Evolutionary conservation across 306 rosid genomes (phyloP).

Genomic region (Coriaria nepalensis): DNA sequence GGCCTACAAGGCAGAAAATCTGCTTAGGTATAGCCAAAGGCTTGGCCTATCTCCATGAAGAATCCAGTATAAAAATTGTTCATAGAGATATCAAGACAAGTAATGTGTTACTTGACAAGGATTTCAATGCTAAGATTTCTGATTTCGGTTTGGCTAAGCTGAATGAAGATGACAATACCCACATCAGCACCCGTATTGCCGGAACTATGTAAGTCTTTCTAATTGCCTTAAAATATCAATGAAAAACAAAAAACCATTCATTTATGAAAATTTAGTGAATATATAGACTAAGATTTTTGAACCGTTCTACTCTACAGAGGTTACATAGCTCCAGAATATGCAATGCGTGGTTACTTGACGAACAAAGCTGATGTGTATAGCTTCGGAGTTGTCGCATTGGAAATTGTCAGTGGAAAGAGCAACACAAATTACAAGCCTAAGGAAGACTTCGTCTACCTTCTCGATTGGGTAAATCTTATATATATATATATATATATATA

Average conservation of each 20-base stretch:
- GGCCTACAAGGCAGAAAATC: constrained; percentile 80
- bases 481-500: too few species aligned
- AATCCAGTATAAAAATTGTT: constrained; percentile 68
- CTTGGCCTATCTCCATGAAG: constrained; percentile 81
- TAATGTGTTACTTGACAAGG: constrained; percentile 84
- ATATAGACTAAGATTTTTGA: neutral
- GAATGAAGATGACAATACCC: constrained; percentile 74
- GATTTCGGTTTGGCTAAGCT: constrained; percentile 98
- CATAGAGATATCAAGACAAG: constrained; percentile 93
- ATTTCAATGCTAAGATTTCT: constrained; percentile 73
- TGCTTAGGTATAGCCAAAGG: constrained; percentile 88
- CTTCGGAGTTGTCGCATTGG: constrained; percentile 84
- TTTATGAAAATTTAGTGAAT: too few species aligned
- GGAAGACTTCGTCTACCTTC: constrained; percentile 84
- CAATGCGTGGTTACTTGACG: constrained; percentile 87
- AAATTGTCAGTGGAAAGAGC: constrained; percentile 83
- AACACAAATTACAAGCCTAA: constrained; percentile 75
- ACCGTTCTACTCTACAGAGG: constrained; percentile 38
- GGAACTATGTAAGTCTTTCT: constrained; percentile 80
- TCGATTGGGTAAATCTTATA: constrained; percentile 66
- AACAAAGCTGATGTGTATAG: constrained; percentile 83
- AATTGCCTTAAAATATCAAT: neutral
- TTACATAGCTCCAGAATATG: constrained; percentile 96
- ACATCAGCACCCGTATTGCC: constrained; percentile 79
- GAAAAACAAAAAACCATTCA: neutral